Percentiles rank a stretch among this genome's conserved stretches.
Conservation (phyloP, 1,139 yeast genomes). For the Sugiyamaella sp. region DNA sequence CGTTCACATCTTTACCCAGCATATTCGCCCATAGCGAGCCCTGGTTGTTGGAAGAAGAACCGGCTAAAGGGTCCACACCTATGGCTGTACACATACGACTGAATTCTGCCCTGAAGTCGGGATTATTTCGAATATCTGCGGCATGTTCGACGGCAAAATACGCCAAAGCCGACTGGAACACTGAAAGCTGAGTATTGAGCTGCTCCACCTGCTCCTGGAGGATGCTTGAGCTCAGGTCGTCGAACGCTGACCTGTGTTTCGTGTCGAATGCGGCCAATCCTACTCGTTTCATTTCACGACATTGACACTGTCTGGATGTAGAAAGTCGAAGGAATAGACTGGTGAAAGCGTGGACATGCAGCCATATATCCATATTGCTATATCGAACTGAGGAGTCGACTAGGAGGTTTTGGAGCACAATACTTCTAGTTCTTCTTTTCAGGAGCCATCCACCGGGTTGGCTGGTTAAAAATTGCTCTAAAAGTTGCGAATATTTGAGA, state of each 20-base stretch:
- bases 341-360: too few species aligned
- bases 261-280: constrained; percentile 49
- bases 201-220: constrained; percentile 41
- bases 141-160: constrained; percentile 54
- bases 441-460: too few species aligned
- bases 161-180: constrained; percentile 43
- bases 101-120: constrained; percentile 69
- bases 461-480: too few species aligned
- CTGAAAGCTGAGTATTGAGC: constrained; percentile 44
- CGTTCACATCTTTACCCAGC: constrained; percentile 51
- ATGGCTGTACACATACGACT: constrained; percentile 74
- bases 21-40: constrained; percentile 45
- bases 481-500: too few species aligned
- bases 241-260: constrained; percentile 38
- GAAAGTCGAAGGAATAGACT: too few species aligned
- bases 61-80: constrained; percentile 80
- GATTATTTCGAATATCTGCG: constrained; percentile 64
- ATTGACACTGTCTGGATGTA: too few species aligned
- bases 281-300: constrained; percentile 44
- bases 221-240: constrained; percentile 41
- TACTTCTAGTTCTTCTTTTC: too few species aligned
- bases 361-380: too few species aligned
- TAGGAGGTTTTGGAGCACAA: too few species aligned
- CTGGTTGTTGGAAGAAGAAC: constrained; percentile 45
- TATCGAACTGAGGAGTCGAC: too few species aligned